These are phyloP conservation scores for Hypomontagnella submonticulosa DNA, from an alignment of 495 filamentous ascomycete species.

Conservation along the genomic window DNA sequence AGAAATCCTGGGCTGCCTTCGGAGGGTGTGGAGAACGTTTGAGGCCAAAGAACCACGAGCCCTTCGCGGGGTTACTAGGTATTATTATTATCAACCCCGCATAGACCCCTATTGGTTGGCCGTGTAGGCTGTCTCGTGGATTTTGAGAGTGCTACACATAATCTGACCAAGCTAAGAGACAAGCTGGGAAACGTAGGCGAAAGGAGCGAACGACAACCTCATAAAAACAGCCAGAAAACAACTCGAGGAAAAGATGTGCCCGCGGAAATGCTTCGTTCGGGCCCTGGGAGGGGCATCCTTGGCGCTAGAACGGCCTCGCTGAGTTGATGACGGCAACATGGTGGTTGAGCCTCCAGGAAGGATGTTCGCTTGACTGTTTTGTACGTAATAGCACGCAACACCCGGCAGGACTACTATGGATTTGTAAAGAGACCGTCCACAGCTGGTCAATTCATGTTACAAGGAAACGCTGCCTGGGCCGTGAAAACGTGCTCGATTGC, in stretches of 20 bases:
- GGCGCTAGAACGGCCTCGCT: slow-evolving; percentile 37
- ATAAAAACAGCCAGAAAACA: slow-evolving; percentile 11
- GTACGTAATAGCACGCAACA: slow-evolving; percentile 50
- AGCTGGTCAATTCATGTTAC: slow-evolving; percentile 16
- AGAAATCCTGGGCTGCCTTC: slow-evolving; percentile 35
- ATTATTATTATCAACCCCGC: slow-evolving; percentile 34
- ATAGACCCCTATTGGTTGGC: slow-evolving; percentile 38
- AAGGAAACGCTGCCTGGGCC: slow-evolving; percentile 30
- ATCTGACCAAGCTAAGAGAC: not conserved
- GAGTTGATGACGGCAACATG: slow-evolving; percentile 35
- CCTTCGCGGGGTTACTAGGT: slow-evolving; percentile 36
- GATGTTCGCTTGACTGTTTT: slow-evolving; percentile 43
- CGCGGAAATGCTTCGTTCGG: slow-evolving; percentile 38
- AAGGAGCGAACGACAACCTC: slow-evolving; percentile 11
- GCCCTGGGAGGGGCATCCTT: slow-evolving; percentile 35
- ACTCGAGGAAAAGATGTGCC: slow-evolving; percentile 9
- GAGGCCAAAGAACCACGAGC: slow-evolving; percentile 20
- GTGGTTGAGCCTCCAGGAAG: slow-evolving; percentile 36
- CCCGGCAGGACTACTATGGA: slow-evolving; percentile 34
- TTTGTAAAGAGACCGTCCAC: slow-evolving; percentile 32
- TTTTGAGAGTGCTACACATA: slow-evolving; percentile 11
- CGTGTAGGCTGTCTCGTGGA: slow-evolving; percentile 12
- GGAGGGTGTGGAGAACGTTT: slow-evolving; percentile 29
- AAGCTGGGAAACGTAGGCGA: not conserved
- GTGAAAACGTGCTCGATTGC: slow-evolving; percentile 19